phyloP scores from a whole-genome alignment of 2,329 filamentous ascomycete genomes.

The Colletotrichum paranaense region DNA sequence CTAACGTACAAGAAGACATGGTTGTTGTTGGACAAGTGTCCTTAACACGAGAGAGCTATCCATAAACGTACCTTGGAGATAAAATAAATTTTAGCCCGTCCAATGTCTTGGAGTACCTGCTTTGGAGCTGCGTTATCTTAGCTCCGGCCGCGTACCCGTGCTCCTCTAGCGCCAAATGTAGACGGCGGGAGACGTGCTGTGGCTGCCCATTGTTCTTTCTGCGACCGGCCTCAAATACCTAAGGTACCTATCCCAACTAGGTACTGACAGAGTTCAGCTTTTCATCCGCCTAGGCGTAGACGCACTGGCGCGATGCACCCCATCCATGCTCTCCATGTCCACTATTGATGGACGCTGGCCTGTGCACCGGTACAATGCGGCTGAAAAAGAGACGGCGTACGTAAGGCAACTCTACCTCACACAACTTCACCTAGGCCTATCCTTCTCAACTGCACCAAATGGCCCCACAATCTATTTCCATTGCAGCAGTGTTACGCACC shows the following conservation, averaged over 20 bases:
- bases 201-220: slow-evolving; percentile 13
- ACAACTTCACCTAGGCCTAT: background rate
- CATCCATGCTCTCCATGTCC: background rate
- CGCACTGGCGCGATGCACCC: background rate
- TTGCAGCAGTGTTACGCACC: background rate
- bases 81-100: background rate
- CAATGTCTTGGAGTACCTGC: background rate
- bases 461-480: slow-evolving; percentile 10
- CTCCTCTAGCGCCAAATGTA: background rate
- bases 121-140: background rate
- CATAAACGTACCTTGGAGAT: background rate
- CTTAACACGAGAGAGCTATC: background rate
- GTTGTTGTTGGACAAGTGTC: slow-evolving; percentile 1
- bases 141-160: slow-evolving; percentile 2
- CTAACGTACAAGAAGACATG: background rate
- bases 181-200: slow-evolving; percentile 15
- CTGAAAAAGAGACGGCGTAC: slow-evolving; percentile 1
- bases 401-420: slow-evolving; percentile 15
- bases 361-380: slow-evolving; percentile 24
- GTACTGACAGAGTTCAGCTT: background rate
- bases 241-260: no score
- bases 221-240: background rate
- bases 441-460: background rate
- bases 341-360: slow-evolving; percentile 16
- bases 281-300: background rate